Evolutionary conservation across 1,284 basidiomycete genomes (phyloP).

Genomic region (Tilletia caries): DNA sequence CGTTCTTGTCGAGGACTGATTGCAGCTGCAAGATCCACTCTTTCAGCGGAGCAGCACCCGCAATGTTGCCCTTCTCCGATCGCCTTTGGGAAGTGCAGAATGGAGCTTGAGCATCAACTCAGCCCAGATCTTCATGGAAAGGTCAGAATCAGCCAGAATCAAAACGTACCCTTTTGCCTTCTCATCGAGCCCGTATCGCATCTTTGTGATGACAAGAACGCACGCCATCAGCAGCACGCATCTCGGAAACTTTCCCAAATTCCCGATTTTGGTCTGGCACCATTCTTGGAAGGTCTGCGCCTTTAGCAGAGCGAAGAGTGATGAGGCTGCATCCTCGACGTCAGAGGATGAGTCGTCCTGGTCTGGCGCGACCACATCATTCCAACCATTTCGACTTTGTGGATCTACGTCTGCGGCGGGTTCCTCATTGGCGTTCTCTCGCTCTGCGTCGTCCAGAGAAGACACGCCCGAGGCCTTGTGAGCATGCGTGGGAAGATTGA

Average conservation of each 20-base stretch:
- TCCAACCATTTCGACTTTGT: no score
- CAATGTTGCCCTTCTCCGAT: not conserved
- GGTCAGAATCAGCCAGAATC: not conserved
- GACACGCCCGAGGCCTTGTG: constrained; percentile 1
- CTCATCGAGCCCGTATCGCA: constrained; percentile 48
- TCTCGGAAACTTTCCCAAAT: constrained; percentile 59
- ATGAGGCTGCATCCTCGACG: no score
- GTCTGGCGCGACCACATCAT: not conserved
- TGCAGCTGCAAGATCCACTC: not conserved
- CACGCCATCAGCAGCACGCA: constrained; percentile 69
- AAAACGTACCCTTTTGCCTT: constrained; percentile 24
- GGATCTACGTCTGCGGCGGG: not conserved
- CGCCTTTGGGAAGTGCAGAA: not conserved
- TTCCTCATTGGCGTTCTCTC: no score
- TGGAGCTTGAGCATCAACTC: not conserved
- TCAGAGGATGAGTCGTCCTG: no score
- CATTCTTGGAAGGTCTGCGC: not conserved
- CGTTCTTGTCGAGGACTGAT: not conserved
- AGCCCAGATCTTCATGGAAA: not conserved
- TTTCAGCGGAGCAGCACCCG: not conserved
- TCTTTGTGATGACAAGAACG: constrained; percentile 39
- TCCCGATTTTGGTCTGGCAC: not conserved
- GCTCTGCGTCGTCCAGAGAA: no score
- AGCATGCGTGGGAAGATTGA: not conserved
- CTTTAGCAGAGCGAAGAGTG: not conserved